phyloP scores from a whole-genome alignment of 352 stramenopile species.

The Elongisporangium prolatum region DNA sequence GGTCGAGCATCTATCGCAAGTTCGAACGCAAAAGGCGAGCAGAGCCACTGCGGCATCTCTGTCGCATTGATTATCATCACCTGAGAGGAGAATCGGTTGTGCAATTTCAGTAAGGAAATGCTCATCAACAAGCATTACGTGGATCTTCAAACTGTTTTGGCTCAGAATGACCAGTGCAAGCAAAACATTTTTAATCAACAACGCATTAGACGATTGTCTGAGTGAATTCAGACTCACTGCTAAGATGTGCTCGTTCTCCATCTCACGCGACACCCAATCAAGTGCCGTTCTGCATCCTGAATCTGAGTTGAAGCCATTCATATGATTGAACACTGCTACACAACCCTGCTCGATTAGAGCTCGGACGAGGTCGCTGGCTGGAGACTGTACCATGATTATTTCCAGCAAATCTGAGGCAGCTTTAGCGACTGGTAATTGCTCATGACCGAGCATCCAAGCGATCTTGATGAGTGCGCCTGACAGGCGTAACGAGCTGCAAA shows the following conservation, averaged over 20 bases:
- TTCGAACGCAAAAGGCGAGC: slow-evolving; percentile 16
- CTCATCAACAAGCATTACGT: slow-evolving; percentile 12
- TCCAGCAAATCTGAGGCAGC: slow-evolving; percentile 15
- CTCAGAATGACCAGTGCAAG: slow-evolving; percentile 35
- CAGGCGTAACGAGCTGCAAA: slow-evolving; percentile 25
- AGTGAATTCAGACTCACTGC: slow-evolving; percentile 20
- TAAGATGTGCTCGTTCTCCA: slow-evolving; percentile 22
- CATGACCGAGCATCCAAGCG: slow-evolving; percentile 32
- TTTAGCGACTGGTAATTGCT: slow-evolving; percentile 7
- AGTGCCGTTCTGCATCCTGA: slow-evolving; percentile 13
- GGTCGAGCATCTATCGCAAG: slow-evolving; percentile 28
- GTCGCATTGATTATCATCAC: slow-evolving; percentile 8
- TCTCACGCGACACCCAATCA: slow-evolving; percentile 21
- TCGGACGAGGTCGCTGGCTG: slow-evolving; percentile 24
- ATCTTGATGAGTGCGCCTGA: slow-evolving; percentile 34
- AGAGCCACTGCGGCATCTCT: slow-evolving; percentile 15
- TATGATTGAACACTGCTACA: slow-evolving; percentile 23
- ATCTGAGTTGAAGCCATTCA: slow-evolving; percentile 7
- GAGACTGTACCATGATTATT: slow-evolving; percentile 15
- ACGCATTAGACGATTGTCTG: slow-evolving; percentile 26
- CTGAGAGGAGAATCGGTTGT: slow-evolving; percentile 12
- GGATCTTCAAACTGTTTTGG: slow-evolving; percentile 16
- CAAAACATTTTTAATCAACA: slow-evolving; percentile 38
- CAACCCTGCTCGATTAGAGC: slow-evolving; percentile 46
- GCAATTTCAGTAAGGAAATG: slow-evolving; percentile 18